Base-by-base conservation (phyloP, 148 eudicot species). In the Rhododendron ferrugineum region DNA sequence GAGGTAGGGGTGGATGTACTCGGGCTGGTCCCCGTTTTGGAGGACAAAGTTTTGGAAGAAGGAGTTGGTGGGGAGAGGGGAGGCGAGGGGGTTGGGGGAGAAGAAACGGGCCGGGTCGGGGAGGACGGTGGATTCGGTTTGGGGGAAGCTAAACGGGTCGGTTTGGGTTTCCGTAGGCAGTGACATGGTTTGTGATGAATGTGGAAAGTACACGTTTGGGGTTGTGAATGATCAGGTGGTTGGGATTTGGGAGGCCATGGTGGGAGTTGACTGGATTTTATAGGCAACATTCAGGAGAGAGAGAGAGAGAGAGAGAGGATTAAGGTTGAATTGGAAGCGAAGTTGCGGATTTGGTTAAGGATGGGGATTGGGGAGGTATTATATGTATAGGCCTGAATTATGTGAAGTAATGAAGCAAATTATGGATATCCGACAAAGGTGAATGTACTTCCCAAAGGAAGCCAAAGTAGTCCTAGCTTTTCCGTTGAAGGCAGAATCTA, bases 21-120 rank as follows among this genome's bases (percentile, higher is more conserved):
- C 99, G 0, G 98, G 98, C 84, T 97, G 98, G 56, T 95, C 98
- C 78, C 98, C 98, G 81, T 92, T 92, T 86, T 96, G 93, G 1
- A 97, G 92, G 85, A 89, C 93, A 37, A 95, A 92, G 89, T 97
- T 97, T 72, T 97, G 98, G 89, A 97, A 97, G 87, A 95, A 95
- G 5, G 98, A 91, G 79, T 95, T 97, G 0, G 99, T 97, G 36
- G 99, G 99, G 1, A 97, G 84, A 30, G 99, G 98, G 32, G 89
- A 82, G 1, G 93, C 70, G 87, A 89, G 89, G 64, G 93, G 93
- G 30, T 88, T 30, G 22, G 89, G 93, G 22, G 96, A 82, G 90
- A 97, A 94, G 89, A 91, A 95, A 11, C 23, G 75, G 30, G 96
- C 88, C 0, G 98, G 99, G 78, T 95, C 94, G 2, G 99, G 99